Base-by-base conservation (phyloP, 1,139 yeast species). In the Pneumocystis wakefieldiae region DNA sequence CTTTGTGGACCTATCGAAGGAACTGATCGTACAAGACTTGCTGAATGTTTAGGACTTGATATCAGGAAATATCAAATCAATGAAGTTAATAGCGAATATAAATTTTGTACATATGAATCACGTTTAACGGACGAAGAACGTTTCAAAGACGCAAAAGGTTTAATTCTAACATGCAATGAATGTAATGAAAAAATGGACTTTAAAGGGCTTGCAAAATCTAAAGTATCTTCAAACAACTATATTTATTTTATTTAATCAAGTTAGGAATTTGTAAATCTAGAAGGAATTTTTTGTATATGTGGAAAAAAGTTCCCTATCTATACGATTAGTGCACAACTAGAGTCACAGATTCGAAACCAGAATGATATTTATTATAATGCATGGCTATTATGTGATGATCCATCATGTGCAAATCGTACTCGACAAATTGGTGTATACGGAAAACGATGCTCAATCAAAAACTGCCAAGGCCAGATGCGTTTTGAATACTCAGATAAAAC, bases 341-440 rank as follows among this genome's bases (percentile, higher is more conserved):
- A 91, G 72, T 73, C 76, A 19, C 77, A 83, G 62, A 81, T 92
- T 38, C 79, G 97, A 64, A 75, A 77, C 6, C 88, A 85, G 68
- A 83, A 92, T 62, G 78, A 91, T 0, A 73, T 79, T 57, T 94
- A 91, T 74, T 94, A 94, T 72, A 84, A 87, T 19, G 94, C 92
- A 4, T 85, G 95, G 91, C 76, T 90, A 57, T 76, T 75, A 0
- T 94, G 99, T 75, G 94, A 87, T 72, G 97, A 91, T 69, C 73
- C 83, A 1, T 82, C 94, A 0, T 94, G 99, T 77, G 90, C 87
- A 8, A 78, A 82, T 63, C 79, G 80, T 28, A 91, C 97, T 0
- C 80, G 97, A 67, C 96, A 91, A 71, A 80, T 92, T 32, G 84
- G 92, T 15, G 97, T 91, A 2, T 90, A 88, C 71, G 97, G 97